Base-by-base conservation (phyloP, 1,284 basidiomycete genomes). In the Austroboletus niveus region DNA sequence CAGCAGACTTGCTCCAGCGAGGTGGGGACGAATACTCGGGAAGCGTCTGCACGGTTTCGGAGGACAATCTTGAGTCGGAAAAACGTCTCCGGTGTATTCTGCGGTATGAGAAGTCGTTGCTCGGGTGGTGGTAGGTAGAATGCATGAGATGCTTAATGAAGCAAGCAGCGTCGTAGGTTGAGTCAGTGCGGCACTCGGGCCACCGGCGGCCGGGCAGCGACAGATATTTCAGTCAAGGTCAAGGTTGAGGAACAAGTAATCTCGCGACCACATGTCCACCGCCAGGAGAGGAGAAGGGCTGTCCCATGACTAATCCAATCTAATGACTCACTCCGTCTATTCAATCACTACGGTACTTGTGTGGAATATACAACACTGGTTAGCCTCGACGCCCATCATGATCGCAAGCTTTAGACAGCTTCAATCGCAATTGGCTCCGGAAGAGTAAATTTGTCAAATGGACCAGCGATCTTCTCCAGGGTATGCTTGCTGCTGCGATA, bases 11-110 rank as follows among this genome's bases (percentile, higher is more conserved):
- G 32, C 57, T 60, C 53, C 59, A 65, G 52, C 58, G 56, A 35
- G 69, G 65, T 0, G 73, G 68, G 7, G 78, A 75, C 29, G 76
- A 77, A 69, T 89, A 89, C 52, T 81, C 80, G 5, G 88, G 88
- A 15, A 89, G 75, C 6, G 83, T 79, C 10, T 78, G 69, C 1
- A 83, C 78, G 1, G 85, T 84, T 63, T 89, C 87, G n/a, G 82
- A 79, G 34, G 87, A 88, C 43, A 85, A 72, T 27, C 78, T 76
- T 36, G 81, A 71, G 9, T 74, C 65, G 17, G 87, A 85, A 48
- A 74, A 60, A 44, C 80, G 80, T 67, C 80, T 84, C 58, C 77
- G 73, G 59, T 84, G 81, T 11, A 72, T 69, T 54, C 65, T 69
- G 35, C 70, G 71, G 51, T 55, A 64, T 53, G 51, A 53, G 52